Evolutionary conservation across 345 rosid genomes (phyloP).

Genomic region (Cardamine occulta): DNA sequence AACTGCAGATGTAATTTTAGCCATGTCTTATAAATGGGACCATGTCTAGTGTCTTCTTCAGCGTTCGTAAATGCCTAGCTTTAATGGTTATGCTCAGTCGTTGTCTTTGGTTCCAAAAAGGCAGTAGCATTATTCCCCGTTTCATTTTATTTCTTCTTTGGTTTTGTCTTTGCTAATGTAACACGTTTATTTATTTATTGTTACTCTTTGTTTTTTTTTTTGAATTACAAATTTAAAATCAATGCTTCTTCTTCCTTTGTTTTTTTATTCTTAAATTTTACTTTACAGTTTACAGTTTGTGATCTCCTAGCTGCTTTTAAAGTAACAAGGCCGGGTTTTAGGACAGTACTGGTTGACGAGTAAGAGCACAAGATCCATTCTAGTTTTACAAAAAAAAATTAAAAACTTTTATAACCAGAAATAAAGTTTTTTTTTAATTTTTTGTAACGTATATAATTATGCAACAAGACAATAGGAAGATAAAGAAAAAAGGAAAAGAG

Average conservation of each 20-base stretch:
- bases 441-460: too few species aligned
- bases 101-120: not conserved
- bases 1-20: not conserved
- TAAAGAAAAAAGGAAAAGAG: not conserved
- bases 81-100: not conserved
- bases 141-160: not conserved
- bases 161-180: not conserved
- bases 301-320: not conserved
- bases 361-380: too few species aligned
- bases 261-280: not conserved
- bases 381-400: too few species aligned
- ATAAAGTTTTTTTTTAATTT: too few species aligned
- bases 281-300: too few species aligned
- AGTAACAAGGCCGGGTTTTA: too few species aligned
- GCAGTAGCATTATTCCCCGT: not conserved
- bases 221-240: too few species aligned
- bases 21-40: conserved; percentile 5
- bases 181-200: not conserved
- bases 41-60: not conserved
- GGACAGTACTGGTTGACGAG: too few species aligned
- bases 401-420: too few species aligned
- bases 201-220: too few species aligned
- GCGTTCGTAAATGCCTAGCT: not conserved
- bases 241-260: not conserved
- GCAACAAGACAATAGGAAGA: too few species aligned